phyloP scores from a whole-genome alignment of 768 basidiomycete genomes.

The Cyclocybe cylindracea region DNA sequence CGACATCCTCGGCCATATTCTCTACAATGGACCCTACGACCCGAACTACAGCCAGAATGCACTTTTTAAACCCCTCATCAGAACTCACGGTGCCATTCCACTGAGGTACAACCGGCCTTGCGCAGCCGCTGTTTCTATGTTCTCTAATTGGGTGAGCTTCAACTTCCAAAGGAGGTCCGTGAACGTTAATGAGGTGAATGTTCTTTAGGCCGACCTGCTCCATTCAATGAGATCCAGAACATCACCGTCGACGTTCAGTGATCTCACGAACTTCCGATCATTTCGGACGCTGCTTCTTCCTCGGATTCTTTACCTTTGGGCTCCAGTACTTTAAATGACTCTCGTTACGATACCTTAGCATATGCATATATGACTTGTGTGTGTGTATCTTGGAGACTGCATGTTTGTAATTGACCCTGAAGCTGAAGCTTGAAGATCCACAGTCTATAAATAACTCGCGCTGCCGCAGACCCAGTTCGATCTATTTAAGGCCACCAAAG shows the following conservation, averaged over 20 bases:
- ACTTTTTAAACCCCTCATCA: slow-evolving; percentile 19
- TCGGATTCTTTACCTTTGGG: no score
- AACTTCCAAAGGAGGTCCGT: not conserved
- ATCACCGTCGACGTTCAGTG: not conserved
- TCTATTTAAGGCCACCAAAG: no score
- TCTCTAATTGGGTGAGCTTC: slow-evolving; percentile 14
- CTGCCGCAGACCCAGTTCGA: no score
- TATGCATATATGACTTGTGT: no score
- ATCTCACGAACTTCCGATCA: not conserved
- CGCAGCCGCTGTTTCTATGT: slow-evolving; percentile 17
- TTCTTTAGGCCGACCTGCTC: not conserved
- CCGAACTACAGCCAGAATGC: slow-evolving; percentile 17
- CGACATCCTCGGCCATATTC: slow-evolving; percentile 31
- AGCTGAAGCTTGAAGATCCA: no score
- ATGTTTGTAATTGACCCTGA: no score
- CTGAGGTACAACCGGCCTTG: slow-evolving; percentile 10
- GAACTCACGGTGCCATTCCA: slow-evolving; percentile 29
- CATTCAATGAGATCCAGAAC: slow-evolving; percentile 7
- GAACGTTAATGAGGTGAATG: not conserved
- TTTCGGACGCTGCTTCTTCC: not conserved
- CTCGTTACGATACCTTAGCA: no score
- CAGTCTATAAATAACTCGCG: no score
- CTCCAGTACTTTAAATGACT: no score
- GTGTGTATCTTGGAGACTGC: no score
- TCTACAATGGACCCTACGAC: slow-evolving; percentile 34